Conservation (phyloP, 1,284 basidiomycete genomes). For the Thelephora terrestris region DNA sequence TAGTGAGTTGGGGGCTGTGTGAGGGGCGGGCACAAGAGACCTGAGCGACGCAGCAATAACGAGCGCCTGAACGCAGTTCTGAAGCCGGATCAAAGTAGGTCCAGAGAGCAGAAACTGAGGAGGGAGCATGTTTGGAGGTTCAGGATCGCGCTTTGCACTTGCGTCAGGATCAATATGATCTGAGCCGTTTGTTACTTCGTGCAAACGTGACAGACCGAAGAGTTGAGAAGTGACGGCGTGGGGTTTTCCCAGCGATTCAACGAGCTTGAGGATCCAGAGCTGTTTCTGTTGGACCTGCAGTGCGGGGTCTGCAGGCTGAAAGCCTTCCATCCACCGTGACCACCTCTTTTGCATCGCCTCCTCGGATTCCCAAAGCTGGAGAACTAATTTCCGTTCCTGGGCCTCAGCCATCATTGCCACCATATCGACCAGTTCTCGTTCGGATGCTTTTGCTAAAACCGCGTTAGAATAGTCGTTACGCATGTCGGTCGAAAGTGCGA, state of each 20-base stretch:
- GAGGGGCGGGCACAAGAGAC: conserved; percentile 36
- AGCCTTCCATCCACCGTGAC: conserved; percentile 29
- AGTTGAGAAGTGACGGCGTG: conserved; percentile 36
- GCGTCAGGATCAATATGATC: no score
- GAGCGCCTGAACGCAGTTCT: conserved; percentile 64
- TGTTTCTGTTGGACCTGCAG: conserved; percentile 5
- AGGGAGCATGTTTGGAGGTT: conserved; percentile 35
- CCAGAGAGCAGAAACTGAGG: conserved; percentile 50
- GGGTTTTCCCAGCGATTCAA: conserved; percentile 35
- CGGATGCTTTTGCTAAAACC: conserved; percentile 49
- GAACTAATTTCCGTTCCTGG: conserved; percentile 41
- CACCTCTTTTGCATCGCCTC: conserved; percentile 26
- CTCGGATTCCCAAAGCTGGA: conserved; percentile 36
- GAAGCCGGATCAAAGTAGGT: conserved; percentile 43
- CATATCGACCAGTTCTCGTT: conserved; percentile 39
- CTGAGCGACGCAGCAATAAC: conserved; percentile 53
- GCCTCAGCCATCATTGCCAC: conserved; percentile 39
- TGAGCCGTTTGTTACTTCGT: no score
- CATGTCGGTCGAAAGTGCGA: conserved; percentile 48
- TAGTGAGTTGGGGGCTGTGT: conserved; percentile 2
- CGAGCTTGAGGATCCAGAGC: conserved; percentile 36
- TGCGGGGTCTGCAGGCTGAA: conserved; percentile 9
- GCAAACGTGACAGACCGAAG: no score
- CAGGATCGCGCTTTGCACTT: no score
- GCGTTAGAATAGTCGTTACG: conserved; percentile 53